phyloP scores from a whole-genome alignment of 2,329 filamentous ascomycete species.

The Volutella citrinella region DNA sequence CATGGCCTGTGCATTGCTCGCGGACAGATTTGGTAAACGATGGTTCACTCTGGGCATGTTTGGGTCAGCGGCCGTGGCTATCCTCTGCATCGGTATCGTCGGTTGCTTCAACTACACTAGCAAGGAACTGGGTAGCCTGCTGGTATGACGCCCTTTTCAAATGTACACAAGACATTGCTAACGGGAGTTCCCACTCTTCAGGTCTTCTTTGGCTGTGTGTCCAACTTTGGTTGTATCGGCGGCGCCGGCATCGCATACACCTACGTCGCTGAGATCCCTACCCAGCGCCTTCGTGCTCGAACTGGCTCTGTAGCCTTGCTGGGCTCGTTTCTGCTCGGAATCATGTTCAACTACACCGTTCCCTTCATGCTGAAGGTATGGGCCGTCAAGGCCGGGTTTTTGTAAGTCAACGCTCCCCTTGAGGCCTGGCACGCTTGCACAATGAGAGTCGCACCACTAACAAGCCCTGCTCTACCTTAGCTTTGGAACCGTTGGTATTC shows the following conservation, averaged over 20 bases:
- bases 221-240: too few species aligned
- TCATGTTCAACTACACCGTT: slow-evolving; percentile 3
- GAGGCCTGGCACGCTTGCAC: background rate
- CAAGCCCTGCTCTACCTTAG: too few species aligned
- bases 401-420: slow-evolving; percentile 39
- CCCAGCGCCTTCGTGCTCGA: slow-evolving; percentile 1
- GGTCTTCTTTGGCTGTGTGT: too few species aligned
- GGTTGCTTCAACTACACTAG: slow-evolving; percentile 1
- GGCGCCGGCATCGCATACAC: background rate
- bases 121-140: background rate
- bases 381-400: slow-evolving; percentile 43
- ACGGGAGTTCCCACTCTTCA: too few species aligned
- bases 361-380: slow-evolving; percentile 5
- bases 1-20: background rate
- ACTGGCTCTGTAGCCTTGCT: slow-evolving; percentile 2
- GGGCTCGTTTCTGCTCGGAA: slow-evolving; percentile 2
- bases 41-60: slow-evolving; percentile 2
- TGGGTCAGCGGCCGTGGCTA: slow-evolving; percentile 1
- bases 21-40: slow-evolving; percentile 1
- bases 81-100: slow-evolving; percentile 2
- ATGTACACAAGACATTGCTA: too few species aligned
- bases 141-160: background rate
- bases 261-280: slow-evolving; percentile 2
- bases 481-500: slow-evolving; percentile 57
- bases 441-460: too few species aligned